Conservation (phyloP, 2,329 filamentous ascomycete genomes). For the Phyllosticta paracitricarpa region DNA sequence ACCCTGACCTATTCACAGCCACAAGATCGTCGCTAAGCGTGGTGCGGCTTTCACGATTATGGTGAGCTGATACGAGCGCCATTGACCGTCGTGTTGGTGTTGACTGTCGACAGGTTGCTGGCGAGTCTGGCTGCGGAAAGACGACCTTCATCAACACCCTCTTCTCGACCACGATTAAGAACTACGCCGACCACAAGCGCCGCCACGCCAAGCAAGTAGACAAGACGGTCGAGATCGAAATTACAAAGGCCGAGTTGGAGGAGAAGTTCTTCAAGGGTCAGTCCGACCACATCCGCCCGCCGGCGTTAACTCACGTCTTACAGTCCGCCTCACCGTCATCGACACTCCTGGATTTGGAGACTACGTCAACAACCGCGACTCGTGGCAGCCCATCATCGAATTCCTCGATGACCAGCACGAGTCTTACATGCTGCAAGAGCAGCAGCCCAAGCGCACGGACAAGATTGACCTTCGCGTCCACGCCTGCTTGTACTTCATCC, state of each 20-base stretch:
- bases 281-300: slow-evolving; percentile 1
- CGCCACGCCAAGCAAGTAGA: slow-evolving; percentile 99
- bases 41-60: slow-evolving; percentile 99
- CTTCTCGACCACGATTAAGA: slow-evolving; percentile 99
- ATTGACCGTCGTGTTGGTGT: slow-evolving; percentile 20
- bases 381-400: slow-evolving; percentile 99
- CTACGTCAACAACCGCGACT: slow-evolving; percentile 99
- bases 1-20: slow-evolving; percentile 37
- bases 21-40: slow-evolving; percentile 69
- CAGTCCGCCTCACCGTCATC: slow-evolving; percentile 96
- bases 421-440: slow-evolving; percentile 99
- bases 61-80: slow-evolving; percentile 47
- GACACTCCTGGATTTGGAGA: slow-evolving; percentile 98
- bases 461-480: slow-evolving; percentile 99
- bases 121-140: slow-evolving; percentile 97
- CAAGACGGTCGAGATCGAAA: slow-evolving; percentile 99
- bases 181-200: slow-evolving; percentile 99
- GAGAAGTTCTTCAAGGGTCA: slow-evolving; percentile 99
- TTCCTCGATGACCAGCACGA: slow-evolving; percentile 99
- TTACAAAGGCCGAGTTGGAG: slow-evolving; percentile 98
- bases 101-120: slow-evolving; percentile 61
- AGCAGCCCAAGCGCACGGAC: slow-evolving; percentile 93
- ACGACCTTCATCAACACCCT: slow-evolving; percentile 99
- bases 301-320: slow-evolving; percentile 11
- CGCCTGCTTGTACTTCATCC: slow-evolving; percentile 97